Evolutionary conservation across 148 eudicot genomes (phyloP), one percentile per base, ranked within the genome.

Genomic region (Amaranthus palmeri): DNA sequence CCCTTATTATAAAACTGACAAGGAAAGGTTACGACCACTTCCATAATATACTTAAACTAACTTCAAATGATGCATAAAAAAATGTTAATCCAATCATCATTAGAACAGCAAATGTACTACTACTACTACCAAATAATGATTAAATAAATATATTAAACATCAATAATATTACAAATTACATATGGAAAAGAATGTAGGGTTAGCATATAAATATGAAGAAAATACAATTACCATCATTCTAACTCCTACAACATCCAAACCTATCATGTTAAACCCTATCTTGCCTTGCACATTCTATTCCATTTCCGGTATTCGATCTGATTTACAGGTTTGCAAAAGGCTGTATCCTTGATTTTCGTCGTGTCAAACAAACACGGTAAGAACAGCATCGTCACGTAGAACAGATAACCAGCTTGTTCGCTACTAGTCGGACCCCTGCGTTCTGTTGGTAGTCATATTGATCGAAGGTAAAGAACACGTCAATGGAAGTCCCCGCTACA

Each of bases 351-450:
- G 66, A 55, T 2, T 66, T 54, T 59, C 9, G 40, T 52, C 18
- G 15, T 6, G 71, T 77, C 44, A 66, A 58, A 60, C 18, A 42
- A 65, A 12, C 15, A 5, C 10, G 13, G 12, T 3, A 10, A 13
- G 58, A 51, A 45, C 10, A 10, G 46, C 53, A 48, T n/a, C 66
- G 68, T 86, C 82, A 85, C 65, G 67, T 74, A 46, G 88, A 77
- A 74, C 81, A 85, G 41, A 92, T 54, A 48, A 88, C 78, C 82
- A 96, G 54, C 75, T 96, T 92, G 62, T 85, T 86, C 15, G 97
- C 93, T 36, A 92, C 92, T 77, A 92, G 74, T 18, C 93, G 88
- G 72, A 96, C 86, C 54, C 99, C 97, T 61, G 93, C 90, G 69
- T 72, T 84, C 75, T 90, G 97, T 63, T 86, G 93, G 78, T 78